These are phyloP conservation scores for Adansonia grandidieri DNA, from an alignment of 441 rosid species.

Conservation along the genomic window DNA sequence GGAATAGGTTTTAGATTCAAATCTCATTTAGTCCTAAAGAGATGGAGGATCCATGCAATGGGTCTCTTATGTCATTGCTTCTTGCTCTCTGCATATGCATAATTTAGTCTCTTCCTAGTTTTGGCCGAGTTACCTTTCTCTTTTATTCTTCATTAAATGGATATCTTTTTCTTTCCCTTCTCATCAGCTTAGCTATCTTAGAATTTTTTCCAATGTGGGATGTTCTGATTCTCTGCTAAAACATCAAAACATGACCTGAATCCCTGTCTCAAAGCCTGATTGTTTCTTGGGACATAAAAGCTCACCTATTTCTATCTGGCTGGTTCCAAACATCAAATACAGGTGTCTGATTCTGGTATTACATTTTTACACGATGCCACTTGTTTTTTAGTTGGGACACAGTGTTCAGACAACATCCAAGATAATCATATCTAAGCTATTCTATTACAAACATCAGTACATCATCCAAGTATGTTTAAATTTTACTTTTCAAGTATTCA, in stretches of 20 bases:
- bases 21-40: not conserved
- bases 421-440: not conserved
- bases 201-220: not conserved
- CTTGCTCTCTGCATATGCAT: not conserved
- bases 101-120: not conserved
- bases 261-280: slow-evolving; percentile 9
- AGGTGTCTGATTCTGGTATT: not conserved
- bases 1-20: slow-evolving; percentile 26
- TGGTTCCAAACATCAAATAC: not conserved
- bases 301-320: not conserved
- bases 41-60: not conserved
- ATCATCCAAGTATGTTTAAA: not conserved
- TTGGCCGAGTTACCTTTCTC: not conserved
- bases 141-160: not conserved
- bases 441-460: not conserved
- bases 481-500: not conserved
- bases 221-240: not conserved
- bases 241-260: slow-evolving; percentile 3
- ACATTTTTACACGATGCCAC: not conserved
- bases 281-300: not conserved
- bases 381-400: not conserved
- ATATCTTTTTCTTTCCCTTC: not conserved
- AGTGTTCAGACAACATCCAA: not conserved
- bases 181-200: not conserved
- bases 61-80: not conserved